Conservation (phyloP, 2,329 filamentous ascomycete genomes). For the Neopestalotiopsis rosae region DNA sequence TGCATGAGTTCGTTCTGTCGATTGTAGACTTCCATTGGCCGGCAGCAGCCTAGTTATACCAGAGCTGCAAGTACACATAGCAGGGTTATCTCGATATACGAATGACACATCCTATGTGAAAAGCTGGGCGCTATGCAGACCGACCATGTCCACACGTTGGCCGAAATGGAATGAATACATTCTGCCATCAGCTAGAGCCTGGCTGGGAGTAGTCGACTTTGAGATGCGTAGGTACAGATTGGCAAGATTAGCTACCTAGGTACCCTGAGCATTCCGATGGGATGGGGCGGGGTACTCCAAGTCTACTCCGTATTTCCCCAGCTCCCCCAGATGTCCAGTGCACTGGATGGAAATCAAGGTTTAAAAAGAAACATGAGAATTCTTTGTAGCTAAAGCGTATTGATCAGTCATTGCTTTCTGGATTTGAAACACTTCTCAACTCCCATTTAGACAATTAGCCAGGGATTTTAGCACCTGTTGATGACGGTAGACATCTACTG, state of each 20-base stretch:
- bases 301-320: not conserved
- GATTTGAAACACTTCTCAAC: not conserved
- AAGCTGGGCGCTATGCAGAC: not conserved
- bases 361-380: not conserved
- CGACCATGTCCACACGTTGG: not conserved
- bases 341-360: not conserved
- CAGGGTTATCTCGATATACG: not conserved
- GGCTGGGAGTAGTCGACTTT: no score
- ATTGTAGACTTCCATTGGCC: not conserved
- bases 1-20: not conserved
- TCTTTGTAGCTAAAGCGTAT: not conserved
- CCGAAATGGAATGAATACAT: no score
- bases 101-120: not conserved
- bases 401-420: not conserved
- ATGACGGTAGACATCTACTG: no score
- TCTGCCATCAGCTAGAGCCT: no score
- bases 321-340: not conserved
- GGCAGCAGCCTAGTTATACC: not conserved
- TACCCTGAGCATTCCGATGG: no score
- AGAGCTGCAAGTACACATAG: slow-evolving; percentile 12
- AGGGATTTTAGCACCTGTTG: no score
- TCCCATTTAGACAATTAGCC: not conserved
- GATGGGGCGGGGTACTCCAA: no score
- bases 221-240: no score
- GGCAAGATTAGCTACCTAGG: no score